Evolutionary conservation across 192 early-diverging fungal species (phyloP), one percentile per base, ranked within the genome.

Genomic region (Backusella australiensis): DNA sequence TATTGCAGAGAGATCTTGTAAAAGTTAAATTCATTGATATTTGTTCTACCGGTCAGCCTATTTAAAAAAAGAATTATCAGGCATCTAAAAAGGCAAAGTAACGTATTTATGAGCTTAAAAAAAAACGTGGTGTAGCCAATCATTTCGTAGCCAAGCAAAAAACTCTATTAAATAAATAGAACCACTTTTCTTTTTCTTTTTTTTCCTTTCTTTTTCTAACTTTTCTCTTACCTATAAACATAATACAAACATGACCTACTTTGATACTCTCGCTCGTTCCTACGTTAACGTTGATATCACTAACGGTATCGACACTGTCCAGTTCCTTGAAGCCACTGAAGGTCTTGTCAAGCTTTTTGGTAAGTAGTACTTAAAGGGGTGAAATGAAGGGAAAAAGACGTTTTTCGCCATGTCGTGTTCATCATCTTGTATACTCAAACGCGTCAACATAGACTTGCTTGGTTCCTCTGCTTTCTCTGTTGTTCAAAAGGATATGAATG

Each of bases 401-500:
- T 42, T 41, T 38, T 69, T 26, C 26, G 56, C 12, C 8, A 63
- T 63, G 56, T 63, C 6, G 9, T 9, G 23, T 29, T 63, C 56
- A 63, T 63, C 56, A 63, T 63, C 56, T 63, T 26, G 56, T 63
- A 29, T 63, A 29, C 56, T 63, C 21, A 63, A 14, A 26, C 1
- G 65, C 65, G 23, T 49, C 26, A 78, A 29, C 9, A 11, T 77
- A 90, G 92, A 93, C 78, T 78, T 89, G 34, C 87, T 94, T 56
- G 91, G 89, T 34, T 83, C 89, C 29, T 77, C 88, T 39, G 95
- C 95, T 0, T 97, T 99, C 81, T 71, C 79, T 42, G 87, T 93
- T n/a, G 96, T 99, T 74, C 95, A 95, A 84, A 88, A 86, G 56
- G 97, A 99, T 81, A 95, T 99, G 85, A 91, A 87, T 74, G 96